Evolutionary conservation across 441 rosid genomes (phyloP).

Genomic region (Erodium trifolium): DNA sequence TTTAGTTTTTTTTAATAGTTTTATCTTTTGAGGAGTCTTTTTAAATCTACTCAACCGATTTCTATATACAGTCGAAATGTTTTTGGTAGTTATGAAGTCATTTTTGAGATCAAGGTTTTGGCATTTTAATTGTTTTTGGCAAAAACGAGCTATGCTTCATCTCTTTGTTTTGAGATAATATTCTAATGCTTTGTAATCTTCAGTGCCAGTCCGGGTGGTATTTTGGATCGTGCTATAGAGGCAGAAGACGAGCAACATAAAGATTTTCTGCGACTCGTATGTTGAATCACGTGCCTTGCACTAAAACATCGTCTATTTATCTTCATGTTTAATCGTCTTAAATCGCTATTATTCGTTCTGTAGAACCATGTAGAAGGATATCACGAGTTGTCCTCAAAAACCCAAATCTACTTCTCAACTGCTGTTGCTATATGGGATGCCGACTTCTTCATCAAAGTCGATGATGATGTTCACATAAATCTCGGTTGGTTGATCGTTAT

Average conservation of each 20-base stretch:
- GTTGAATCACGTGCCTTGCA: background rate
- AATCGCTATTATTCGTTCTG: background rate
- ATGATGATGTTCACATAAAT: slow-evolving; percentile 83
- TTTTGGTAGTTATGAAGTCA: too few species aligned
- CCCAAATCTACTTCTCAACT: slow-evolving; percentile 71
- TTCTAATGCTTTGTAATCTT: background rate
- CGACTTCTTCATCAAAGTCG: slow-evolving; percentile 75
- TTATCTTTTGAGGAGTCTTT: too few species aligned
- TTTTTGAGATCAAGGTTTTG: too few species aligned
- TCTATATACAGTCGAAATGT: too few species aligned
- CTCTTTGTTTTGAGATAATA: background rate
- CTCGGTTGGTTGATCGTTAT: slow-evolving; percentile 28
- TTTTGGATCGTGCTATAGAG: slow-evolving; percentile 58
- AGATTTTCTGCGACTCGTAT: slow-evolving; percentile 58
- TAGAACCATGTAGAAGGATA: slow-evolving; percentile 70
- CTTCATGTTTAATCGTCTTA: background rate
- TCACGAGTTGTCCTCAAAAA: slow-evolving; percentile 68
- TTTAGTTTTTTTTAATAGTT: background rate
- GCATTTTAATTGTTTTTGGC: too few species aligned
- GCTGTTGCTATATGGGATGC: slow-evolving; percentile 75
- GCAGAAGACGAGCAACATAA: slow-evolving; percentile 49
- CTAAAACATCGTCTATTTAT: background rate
- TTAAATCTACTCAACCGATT: too few species aligned
- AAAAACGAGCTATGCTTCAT: background rate
- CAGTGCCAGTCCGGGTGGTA: slow-evolving; percentile 56